These are phyloP conservation scores for Sphagnum magellanicum DNA, from an alignment of 228 moss, liverwort and hornwort genomes.

Conservation along the genomic window DNA sequence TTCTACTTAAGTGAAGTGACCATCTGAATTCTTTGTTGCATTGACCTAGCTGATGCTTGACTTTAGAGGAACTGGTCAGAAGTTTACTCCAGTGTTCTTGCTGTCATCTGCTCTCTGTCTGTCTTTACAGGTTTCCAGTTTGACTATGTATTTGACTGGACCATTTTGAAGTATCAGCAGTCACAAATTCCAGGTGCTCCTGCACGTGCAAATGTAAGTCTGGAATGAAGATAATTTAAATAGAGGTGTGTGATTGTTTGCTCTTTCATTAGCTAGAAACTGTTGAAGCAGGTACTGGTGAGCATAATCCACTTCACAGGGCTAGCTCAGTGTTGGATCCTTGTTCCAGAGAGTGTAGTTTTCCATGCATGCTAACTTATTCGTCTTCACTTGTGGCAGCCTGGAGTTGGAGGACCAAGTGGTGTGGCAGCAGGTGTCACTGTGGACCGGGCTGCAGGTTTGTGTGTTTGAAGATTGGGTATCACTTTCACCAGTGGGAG, in stretches of 20 bases:
- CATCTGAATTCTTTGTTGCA: background rate
- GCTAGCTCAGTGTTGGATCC: too few species aligned
- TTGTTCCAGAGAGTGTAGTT: too few species aligned
- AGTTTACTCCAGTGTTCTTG: background rate
- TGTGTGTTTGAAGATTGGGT: background rate
- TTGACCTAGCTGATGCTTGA: too few species aligned
- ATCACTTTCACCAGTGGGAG: too few species aligned
- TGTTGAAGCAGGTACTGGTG: too few species aligned
- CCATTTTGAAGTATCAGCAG: slow-evolving; percentile 96
- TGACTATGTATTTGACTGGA: slow-evolving; percentile 99
- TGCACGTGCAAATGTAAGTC: slow-evolving; percentile 29
- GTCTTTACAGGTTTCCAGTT: slow-evolving; percentile 79
- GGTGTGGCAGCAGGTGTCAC: slow-evolving; percentile 31
- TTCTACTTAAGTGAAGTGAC: too few species aligned
- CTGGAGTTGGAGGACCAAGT: slow-evolving; percentile 77
- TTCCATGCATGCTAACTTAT: too few species aligned
- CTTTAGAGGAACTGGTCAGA: too few species aligned
- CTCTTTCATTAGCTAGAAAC: too few species aligned
- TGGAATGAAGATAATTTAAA: too few species aligned
- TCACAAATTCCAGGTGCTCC: slow-evolving; percentile 65
- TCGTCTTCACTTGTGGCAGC: slow-evolving; percentile 20
- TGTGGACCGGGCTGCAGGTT: slow-evolving; percentile 21
- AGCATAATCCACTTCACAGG: too few species aligned
- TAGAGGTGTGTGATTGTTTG: too few species aligned
- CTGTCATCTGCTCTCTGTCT: background rate